Conservation (phyloP, 2,329 filamentous ascomycete genomes). For the Lachnellula cervina region DNA sequence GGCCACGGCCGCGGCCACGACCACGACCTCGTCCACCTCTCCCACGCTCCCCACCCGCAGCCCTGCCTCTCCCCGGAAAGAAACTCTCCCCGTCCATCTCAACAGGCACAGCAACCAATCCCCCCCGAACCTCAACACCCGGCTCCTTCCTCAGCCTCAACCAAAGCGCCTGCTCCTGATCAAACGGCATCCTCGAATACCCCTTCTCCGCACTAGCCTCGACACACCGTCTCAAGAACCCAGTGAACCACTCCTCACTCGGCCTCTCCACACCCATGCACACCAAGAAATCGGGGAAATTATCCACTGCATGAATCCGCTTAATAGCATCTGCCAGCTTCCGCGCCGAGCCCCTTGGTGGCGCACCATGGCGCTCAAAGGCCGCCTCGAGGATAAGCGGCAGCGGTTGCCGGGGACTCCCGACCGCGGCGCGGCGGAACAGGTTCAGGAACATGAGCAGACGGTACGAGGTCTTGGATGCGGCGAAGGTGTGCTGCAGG, state of each 20-base stretch:
- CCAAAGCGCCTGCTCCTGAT: slow-evolving; percentile 19
- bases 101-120: not conserved
- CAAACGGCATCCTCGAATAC: slow-evolving; percentile 29
- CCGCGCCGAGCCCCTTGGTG: slow-evolving; percentile 37
- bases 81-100: not conserved
- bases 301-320: slow-evolving; percentile 37
- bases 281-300: slow-evolving; percentile 39
- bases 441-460: slow-evolving; percentile 50
- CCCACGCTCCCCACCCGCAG: not conserved
- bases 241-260: slow-evolving; percentile 28
- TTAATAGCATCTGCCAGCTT: slow-evolving; percentile 40
- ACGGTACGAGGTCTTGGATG: slow-evolving; percentile 43
- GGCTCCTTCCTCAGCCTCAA: slow-evolving; percentile 22
- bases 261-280: slow-evolving; percentile 39
- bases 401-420: slow-evolving; percentile 33
- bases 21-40: not conserved
- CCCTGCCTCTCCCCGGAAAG: slow-evolving; percentile 7
- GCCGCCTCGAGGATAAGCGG: slow-evolving; percentile 39
- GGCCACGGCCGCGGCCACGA: too few relatives aligned
- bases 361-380: slow-evolving; percentile 43
- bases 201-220: slow-evolving; percentile 31
- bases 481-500: slow-evolving; percentile 42
- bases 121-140: slow-evolving; percentile 8
- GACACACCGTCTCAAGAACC: slow-evolving; percentile 33
- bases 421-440: slow-evolving; percentile 42